Base-by-base conservation (phyloP, 31 red algal species). In the Odonthalia washingtoniensis region DNA sequence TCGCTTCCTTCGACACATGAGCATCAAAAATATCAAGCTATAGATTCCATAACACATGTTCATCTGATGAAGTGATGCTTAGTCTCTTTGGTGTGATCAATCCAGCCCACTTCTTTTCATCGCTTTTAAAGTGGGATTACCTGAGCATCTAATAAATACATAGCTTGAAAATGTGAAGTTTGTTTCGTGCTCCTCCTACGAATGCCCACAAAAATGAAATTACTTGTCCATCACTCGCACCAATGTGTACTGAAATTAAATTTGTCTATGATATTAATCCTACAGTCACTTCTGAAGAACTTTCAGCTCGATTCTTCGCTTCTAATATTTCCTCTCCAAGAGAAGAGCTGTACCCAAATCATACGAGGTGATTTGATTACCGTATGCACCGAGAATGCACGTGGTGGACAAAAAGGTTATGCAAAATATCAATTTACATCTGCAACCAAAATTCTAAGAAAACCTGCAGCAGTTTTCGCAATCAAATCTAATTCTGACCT, bases 401-500 rank as follows among this genome's bases (percentile, higher is more conserved):
- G 87, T 14, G 97, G 87, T 16, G 97, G 97, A 33, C 94, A 83
- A 45, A 83, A 57, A 21, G 97, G 97, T 70, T 93, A 91, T 12
- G 93, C 97, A 53, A 72, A 28, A 39, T 93, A 83, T 46, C 75
- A 57, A 26, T 75, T 83, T 40, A 80, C 66, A 1, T 85, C 90
- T 64, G 91, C 89, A 40, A 93, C 91, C 90, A 96, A 91, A 94
- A 96, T 99, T 62, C 85, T 94, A 41, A 90, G 79, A 62, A 99
- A 91, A 24, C 97, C 97, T 49, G 90, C 94, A 60, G 97, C 94
- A 17, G 97, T 94, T 66, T 99, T 93, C 9, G 94, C 94, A 88
- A 99, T 96, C 52, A 99, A 72, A 70, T 99, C 97, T 6, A 99
- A 80, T 32, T 92, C 92, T 41, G 94, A 94, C 38, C 94, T 95